Evolutionary conservation across 2,329 filamentous ascomycete genomes (phyloP), one percentile per base, ranked within the genome.

Genomic region (Rutstroemia sp.): DNA sequence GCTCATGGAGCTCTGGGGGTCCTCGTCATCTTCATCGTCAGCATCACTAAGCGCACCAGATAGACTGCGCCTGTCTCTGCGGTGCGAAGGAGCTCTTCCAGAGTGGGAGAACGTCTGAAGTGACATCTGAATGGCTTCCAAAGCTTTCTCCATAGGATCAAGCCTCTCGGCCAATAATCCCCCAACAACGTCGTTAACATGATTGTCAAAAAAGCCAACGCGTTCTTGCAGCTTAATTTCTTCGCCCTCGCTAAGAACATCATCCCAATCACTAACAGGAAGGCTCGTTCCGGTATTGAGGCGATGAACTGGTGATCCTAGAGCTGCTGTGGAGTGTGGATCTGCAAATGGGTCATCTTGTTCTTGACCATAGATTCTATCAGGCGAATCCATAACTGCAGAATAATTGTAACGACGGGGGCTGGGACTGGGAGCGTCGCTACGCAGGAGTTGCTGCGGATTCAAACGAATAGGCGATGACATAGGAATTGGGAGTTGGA

Each of bases 191-290:
- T 90, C 84, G 68, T 96, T 91, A 60, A 99, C 89, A 67, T 89
- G 91, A 48, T 83, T 86, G 67, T 97, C 91, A 66, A 97, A 96
- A 78, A 96, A 97, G 48, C 83, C 81, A 61, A 88, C 89, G 48
- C 91, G 84, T 53, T 85, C 84, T 61, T 88, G 83, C 56, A 97
- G 76, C 71, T 95, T 96, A 51, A 84, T 82, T 57, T 95, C 89
- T 66, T 95, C 89, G 36, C 87, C 85, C 17, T 89, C 88, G 9
- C 87, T 87, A 60, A 96, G 85, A 48, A 87, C 83, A 67, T 87
- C 87, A 67, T 95, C 91, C 94, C 94, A 99, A 70, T 97, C 92
- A 68, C 92, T 96, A 58, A 84, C 81, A 23, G 86, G 84, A 16
- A 86, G 75, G 59, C 82, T 84, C 27, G 81, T 80, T 36, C 78